Conservation (phyloP, 2,329 filamentous ascomycete species). For the Leptographium procerum region DNA sequence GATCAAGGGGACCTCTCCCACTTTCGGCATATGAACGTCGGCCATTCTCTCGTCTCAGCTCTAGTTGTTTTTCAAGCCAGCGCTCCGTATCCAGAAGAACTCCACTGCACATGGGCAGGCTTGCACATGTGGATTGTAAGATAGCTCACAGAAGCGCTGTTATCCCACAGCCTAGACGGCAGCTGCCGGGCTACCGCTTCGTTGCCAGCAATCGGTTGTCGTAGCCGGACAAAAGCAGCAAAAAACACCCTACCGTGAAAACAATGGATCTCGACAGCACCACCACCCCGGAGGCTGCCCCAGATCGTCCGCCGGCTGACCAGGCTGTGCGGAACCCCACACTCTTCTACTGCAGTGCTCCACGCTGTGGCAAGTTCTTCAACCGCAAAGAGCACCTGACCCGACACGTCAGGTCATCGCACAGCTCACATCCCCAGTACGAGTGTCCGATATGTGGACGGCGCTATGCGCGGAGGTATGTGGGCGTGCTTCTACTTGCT, state of each 20-base stretch:
- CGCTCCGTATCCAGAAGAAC: neutral
- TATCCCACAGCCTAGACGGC: neutral
- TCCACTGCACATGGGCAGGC: neutral
- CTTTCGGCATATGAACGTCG: neutral
- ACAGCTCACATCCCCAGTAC: conserved; percentile 1
- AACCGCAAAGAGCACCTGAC: conserved; percentile 4
- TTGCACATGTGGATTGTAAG: neutral
- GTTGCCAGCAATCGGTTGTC: neutral
- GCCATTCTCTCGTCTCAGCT: neutral
- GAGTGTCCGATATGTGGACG: conserved; percentile 3
- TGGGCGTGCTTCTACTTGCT: neutral
- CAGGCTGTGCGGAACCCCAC: neutral
- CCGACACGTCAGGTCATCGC: conserved; percentile 3
- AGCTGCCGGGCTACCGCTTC: neutral
- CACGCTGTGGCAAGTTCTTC: conserved; percentile 4
- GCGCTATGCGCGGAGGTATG: conserved; percentile 3
- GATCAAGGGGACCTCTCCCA: neutral
- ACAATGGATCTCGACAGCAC: neutral
- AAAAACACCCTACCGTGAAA: neutral
- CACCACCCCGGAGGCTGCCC: neutral
- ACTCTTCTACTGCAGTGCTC: conserved; percentile 2
- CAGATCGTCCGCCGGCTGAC: neutral
- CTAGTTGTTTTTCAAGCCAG: neutral
- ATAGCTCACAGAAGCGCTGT: neutral
- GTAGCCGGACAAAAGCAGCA: neutral